These are phyloP conservation scores for Suhomyces bokatorum DNA, from an alignment of 1,139 yeast genomes.

Conservation along the genomic window DNA sequence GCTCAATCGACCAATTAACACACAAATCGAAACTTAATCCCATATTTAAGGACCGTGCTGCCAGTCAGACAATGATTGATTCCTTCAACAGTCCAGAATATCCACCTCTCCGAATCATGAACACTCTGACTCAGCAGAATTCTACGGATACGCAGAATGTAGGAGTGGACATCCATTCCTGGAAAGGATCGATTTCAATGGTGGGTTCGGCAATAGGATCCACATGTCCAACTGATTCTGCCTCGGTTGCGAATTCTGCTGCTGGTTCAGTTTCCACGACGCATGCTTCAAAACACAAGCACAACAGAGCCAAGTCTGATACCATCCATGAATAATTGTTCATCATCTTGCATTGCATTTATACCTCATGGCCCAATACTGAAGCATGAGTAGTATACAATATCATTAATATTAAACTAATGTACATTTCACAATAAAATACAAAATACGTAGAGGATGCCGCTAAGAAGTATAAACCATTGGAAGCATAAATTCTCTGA, in stretches of 20 bases:
- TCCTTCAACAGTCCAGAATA: slow-evolving; percentile 3
- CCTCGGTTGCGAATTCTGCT: background rate
- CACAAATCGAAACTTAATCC: background rate
- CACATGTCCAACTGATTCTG: slow-evolving; percentile 8
- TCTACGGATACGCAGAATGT: slow-evolving; percentile 9
- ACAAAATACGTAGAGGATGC: background rate
- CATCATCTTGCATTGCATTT: background rate
- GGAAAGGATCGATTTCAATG: slow-evolving; percentile 26
- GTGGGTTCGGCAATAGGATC: slow-evolving; percentile 11
- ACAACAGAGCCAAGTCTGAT: background rate
- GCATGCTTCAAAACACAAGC: background rate
- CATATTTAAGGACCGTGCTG: slow-evolving; percentile 4
- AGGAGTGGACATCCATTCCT: slow-evolving; percentile 23
- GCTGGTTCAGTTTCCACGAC: background rate
- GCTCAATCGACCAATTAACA: slow-evolving; percentile 11
- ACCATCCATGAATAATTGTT: background rate
- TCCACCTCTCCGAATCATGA: slow-evolving; percentile 3
- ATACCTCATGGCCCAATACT: too few species aligned
- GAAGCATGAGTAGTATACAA: background rate
- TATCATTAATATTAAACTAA: background rate
- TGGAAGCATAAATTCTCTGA: slow-evolving; percentile 41
- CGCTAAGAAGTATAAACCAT: slow-evolving; percentile 27
- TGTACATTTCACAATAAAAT: background rate
- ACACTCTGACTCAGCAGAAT: slow-evolving; percentile 5
- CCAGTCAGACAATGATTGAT: slow-evolving; percentile 13